Evolutionary conservation across 306 rosid species (phyloP).

Genomic region (Cicer bijugum): DNA sequence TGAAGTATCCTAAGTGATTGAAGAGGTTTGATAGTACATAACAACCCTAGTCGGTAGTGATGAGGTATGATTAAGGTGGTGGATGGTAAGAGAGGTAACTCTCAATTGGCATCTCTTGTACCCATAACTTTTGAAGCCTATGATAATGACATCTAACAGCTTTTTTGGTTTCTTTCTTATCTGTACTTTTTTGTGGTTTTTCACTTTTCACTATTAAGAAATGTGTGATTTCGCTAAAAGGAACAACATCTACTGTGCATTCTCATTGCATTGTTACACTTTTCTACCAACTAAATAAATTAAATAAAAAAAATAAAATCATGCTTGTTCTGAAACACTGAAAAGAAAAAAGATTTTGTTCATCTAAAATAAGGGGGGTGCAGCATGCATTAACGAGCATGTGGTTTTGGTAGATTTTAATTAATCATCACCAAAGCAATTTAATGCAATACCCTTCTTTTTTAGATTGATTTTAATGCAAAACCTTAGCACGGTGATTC

Average conservation of each 20-base stretch:
- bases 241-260: conserved; percentile 40
- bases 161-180: conserved; percentile 49
- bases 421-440: background rate
- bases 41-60: conserved; percentile 30
- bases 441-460: background rate
- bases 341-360: conserved; percentile 18
- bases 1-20: too few relatives aligned
- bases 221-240: conserved; percentile 52
- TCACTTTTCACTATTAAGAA: conserved; percentile 52
- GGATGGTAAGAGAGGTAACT: conserved; percentile 51
- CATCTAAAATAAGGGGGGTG: conserved; percentile 10
- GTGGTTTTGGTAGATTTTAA: conserved; percentile 20
- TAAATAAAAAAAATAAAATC: background rate
- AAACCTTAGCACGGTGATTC: conserved; percentile 33
- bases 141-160: conserved; percentile 74
- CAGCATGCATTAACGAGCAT: conserved; percentile 39
- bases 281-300: conserved; percentile 39
- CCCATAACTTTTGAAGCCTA: conserved; percentile 62
- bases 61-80: conserved; percentile 60
- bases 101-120: conserved; percentile 54
- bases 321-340: conserved; percentile 34
- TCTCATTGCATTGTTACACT: conserved; percentile 37
- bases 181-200: conserved; percentile 36
- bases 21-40: too few relatives aligned
- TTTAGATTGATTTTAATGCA: conserved; percentile 14